Evolutionary conservation across 1,284 basidiomycete species (phyloP).

Genomic region (Boletus smithii): DNA sequence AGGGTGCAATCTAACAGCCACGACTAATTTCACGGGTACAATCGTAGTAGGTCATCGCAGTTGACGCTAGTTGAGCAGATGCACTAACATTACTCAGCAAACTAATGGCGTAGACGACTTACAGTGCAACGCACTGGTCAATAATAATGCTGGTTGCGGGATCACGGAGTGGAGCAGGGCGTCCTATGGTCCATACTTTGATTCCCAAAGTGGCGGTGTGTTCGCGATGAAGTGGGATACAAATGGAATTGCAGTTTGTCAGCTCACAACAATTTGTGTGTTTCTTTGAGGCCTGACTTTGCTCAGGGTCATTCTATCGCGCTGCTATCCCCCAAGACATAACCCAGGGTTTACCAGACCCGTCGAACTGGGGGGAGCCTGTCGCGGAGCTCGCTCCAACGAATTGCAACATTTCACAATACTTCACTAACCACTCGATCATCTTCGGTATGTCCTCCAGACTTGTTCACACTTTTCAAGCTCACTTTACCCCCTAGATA

Average conservation of each 20-base stretch:
- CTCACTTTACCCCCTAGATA: slow-evolving; percentile 47
- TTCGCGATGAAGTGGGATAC: slow-evolving; percentile 63
- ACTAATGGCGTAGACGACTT: slow-evolving; percentile 37
- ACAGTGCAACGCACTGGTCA: slow-evolving; percentile 43
- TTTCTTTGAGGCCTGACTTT: slow-evolving; percentile 9
- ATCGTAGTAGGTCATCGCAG: slow-evolving; percentile 38
- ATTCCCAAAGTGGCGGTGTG: slow-evolving; percentile 56
- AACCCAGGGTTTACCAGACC: slow-evolving; percentile 40
- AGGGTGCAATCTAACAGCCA: slow-evolving; percentile 50
- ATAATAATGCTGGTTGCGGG: slow-evolving; percentile 54
- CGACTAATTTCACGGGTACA: slow-evolving; percentile 46
- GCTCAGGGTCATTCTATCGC: slow-evolving; percentile 59
- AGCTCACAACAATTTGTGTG: slow-evolving; percentile 23
- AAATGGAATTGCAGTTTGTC: slow-evolving; percentile 54
- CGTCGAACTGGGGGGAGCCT: slow-evolving; percentile 50
- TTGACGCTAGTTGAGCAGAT: not conserved
- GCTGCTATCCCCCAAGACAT: slow-evolving; percentile 56
- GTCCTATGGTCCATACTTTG: slow-evolving; percentile 58
- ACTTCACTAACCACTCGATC: slow-evolving; percentile 62
- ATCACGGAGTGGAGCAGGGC: slow-evolving; percentile 54
- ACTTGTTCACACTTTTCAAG: slow-evolving; percentile 4
- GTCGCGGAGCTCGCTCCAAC: slow-evolving; percentile 44
- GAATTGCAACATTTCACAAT: slow-evolving; percentile 46
- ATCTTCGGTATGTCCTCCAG: slow-evolving; percentile 46
- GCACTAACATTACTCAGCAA: slow-evolving; percentile 27